phyloP scores from a whole-genome alignment of 352 stramenopile species.

The Phytophthora europaea region DNA sequence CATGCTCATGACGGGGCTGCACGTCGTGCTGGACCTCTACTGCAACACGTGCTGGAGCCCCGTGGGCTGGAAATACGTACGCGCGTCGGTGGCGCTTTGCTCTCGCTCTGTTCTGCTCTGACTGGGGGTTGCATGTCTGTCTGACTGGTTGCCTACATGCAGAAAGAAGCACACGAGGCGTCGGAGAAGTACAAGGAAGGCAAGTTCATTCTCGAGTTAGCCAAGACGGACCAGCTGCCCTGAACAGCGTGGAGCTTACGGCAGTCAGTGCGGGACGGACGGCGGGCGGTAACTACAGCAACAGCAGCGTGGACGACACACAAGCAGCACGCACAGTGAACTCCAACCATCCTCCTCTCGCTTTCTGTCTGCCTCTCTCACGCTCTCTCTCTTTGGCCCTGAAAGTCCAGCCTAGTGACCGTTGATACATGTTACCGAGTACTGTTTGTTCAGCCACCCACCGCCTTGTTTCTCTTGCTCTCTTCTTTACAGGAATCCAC shows the following conservation, averaged over 20 bases:
- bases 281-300: conserved; percentile 30
- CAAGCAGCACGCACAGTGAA: conserved; percentile 41
- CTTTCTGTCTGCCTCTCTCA: conserved; percentile 4
- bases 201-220: conserved; percentile 98
- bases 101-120: conserved; percentile 8
- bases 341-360: conserved; percentile 4
- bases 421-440: conserved; percentile 28
- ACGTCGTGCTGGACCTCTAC: conserved; percentile 95
- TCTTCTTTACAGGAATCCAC: conserved; percentile 58
- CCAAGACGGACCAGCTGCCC: conserved; percentile 77
- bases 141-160: conserved; percentile 14
- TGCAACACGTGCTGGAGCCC: conserved; percentile 93
- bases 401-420: conserved; percentile 16
- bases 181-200: conserved; percentile 98
- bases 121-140: not conserved
- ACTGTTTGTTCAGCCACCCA: conserved; percentile 24
- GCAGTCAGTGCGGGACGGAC: conserved; percentile 6
- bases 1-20: conserved; percentile 94
- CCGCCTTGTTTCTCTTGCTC: conserved; percentile 13
- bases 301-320: conserved; percentile 44
- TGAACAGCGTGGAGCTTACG: conserved; percentile 36
- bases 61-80: conserved; percentile 96
- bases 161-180: conserved; percentile 93
- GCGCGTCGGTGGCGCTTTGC: conserved; percentile 1
- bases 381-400: conserved; percentile 6